These are phyloP conservation scores for Phanerochaete carnosa DNA, from an alignment of 768 basidiomycete species.

Conservation along the genomic window DNA sequence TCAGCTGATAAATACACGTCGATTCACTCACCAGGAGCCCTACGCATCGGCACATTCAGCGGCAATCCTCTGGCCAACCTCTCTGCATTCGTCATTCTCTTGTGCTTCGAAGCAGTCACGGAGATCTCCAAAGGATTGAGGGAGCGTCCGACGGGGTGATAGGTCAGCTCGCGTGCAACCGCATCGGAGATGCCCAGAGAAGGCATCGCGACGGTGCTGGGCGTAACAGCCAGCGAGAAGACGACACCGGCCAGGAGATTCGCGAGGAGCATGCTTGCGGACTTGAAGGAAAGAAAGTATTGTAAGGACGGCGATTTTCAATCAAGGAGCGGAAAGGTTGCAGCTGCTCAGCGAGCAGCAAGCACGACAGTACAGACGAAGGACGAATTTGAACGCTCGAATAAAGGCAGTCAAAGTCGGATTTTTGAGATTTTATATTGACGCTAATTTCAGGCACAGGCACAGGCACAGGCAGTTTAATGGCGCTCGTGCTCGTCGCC, in stretches of 20 bases:
- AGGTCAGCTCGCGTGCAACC: not conserved
- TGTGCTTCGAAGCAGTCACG: not conserved
- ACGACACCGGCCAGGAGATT: not conserved
- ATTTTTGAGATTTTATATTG: no score
- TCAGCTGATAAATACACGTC: not conserved
- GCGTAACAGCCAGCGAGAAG: not conserved
- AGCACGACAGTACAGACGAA: not conserved
- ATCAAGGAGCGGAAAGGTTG: not conserved
- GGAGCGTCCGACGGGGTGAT: not conserved
- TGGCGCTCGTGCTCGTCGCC: no score
- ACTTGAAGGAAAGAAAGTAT: not conserved
- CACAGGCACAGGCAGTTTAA: no score
- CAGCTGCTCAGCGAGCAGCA: not conserved
- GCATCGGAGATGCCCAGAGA: not conserved
- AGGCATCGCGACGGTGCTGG: not conserved
- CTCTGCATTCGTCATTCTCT: constrained; percentile 9
- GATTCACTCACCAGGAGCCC: not conserved
- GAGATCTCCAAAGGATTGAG: not conserved
- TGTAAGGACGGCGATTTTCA: not conserved
- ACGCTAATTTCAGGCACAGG: no score
- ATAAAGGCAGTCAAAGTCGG: no score
- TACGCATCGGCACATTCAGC: not conserved
- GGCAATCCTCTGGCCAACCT: constrained; percentile 1
- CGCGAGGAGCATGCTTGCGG: not conserved
- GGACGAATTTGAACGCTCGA: not conserved